Percentiles rank a stretch among this genome's conserved stretches.
phyloP scores from a whole-genome alignment of 495 filamentous ascomycete species.

The Darksidea phi region DNA sequence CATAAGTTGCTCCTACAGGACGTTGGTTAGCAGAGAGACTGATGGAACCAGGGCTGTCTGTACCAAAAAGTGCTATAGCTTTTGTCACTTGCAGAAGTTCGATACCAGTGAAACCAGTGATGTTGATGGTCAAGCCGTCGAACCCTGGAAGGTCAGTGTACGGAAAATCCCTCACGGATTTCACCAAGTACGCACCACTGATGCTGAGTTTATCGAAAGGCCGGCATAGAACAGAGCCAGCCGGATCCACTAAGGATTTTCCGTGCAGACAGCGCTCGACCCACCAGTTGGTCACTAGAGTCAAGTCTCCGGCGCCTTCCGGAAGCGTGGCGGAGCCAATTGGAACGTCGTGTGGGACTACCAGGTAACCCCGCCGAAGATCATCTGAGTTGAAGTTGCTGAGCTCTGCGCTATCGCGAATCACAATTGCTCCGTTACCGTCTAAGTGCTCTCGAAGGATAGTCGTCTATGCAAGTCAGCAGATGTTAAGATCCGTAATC shows the following conservation, averaged over 20 bases:
- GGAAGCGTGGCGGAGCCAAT: slow-evolving; percentile 29
- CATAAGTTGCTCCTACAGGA: slow-evolving; percentile 61
- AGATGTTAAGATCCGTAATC: neutral
- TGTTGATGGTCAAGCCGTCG: slow-evolving; percentile 64
- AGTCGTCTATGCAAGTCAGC: slow-evolving; percentile 24
- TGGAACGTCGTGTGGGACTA: slow-evolving; percentile 32
- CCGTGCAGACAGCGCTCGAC: slow-evolving; percentile 81
- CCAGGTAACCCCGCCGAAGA: slow-evolving; percentile 29
- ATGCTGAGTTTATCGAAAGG: slow-evolving; percentile 72
- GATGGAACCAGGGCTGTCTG: slow-evolving; percentile 12
- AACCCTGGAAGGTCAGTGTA: slow-evolving; percentile 52
- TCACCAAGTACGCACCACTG: slow-evolving; percentile 46
- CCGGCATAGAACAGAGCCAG: slow-evolving; percentile 66
- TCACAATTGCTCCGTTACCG: slow-evolving; percentile 52
- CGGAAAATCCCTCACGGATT: neutral
- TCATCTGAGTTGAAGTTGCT: slow-evolving; percentile 16
- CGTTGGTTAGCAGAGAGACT: slow-evolving; percentile 28
- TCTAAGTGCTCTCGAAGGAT: slow-evolving; percentile 53
- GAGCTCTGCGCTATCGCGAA: slow-evolving; percentile 27
- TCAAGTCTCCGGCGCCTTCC: slow-evolving; percentile 37
- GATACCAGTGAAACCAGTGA: slow-evolving; percentile 79
- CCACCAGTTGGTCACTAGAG: slow-evolving; percentile 85
- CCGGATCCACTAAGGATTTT: slow-evolving; percentile 67
- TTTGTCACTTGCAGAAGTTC: slow-evolving; percentile 81
- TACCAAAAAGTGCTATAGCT: slow-evolving; percentile 69